Evolutionary conservation across 1,284 basidiomycete species (phyloP), one percentile per base, ranked within the genome.

Genomic region (Cryptococcus wingfieldii): DNA sequence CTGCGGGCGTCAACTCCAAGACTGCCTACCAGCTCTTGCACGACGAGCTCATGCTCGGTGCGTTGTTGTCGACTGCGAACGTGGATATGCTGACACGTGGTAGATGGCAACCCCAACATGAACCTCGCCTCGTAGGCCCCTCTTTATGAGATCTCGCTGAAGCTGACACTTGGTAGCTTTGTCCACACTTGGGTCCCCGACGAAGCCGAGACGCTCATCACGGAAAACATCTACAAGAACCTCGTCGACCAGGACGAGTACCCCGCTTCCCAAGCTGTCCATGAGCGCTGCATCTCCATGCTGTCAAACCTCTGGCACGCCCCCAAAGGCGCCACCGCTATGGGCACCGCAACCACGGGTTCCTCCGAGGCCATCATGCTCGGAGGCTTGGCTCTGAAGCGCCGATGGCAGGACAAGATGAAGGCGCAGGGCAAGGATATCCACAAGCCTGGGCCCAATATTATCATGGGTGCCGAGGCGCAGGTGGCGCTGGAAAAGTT

Each of bases 281-380:
- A 91, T 70, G 85, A 85, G n/a, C 84, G 88, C 59, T 91, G 86
- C 79, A 73, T 73, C 66, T 89, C 87, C 16, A 91, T 94, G 74
- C 81, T 98, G 51, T 89, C 91, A n/a, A 84, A 90, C 68, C 79
- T 98, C 48, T 98, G 94, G 94, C 84, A 97, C 69, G 91, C 89
- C 0, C 88, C 88, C 10, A 83, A 84, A 38, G 76, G 82, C 7
- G 81, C 84, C 56, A 79, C 86, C 53, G 88, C 90, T 0, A 84
- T 93, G 54, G 91, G 91, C 7, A 95, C 93, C 0, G 92, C 94
- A 0, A 96, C 93, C 3, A 95, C 93, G 1, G 94, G 94, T 7
- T 92, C 89, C 0, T 93, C 78, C 19, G 92, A 96, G 76, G 93
- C 90, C 2, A 90, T 94, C 67, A 90, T 93, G 77, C 86, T 96